Evolutionary conservation across 257 asterid genomes (phyloP).

Genomic region (Plantago elongata): DNA sequence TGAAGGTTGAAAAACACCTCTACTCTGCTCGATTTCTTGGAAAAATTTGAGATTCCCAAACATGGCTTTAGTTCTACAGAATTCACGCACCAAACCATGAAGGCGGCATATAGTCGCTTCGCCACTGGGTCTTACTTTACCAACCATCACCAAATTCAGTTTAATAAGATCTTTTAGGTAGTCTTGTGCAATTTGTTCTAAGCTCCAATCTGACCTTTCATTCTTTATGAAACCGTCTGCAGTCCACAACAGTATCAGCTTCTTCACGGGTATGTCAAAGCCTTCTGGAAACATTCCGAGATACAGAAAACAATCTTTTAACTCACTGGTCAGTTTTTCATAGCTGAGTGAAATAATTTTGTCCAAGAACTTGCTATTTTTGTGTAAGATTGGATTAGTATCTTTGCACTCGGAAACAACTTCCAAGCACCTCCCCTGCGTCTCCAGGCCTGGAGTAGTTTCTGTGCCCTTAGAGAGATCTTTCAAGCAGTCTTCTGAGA

Average conservation of each 20-base stretch:
- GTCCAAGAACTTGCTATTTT: neutral
- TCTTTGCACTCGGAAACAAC: no score
- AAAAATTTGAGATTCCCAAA: constrained; percentile 17
- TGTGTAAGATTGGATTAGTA: neutral
- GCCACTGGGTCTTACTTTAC: constrained; percentile 20
- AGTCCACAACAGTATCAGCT: constrained; percentile 22
- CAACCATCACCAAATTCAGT: constrained; percentile 25
- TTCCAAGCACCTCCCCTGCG: no score
- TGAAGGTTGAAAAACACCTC: neutral
- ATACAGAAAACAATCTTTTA: constrained; percentile 29
- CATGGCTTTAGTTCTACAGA: constrained; percentile 28
- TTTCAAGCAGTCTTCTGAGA: no score
- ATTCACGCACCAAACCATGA: constrained; percentile 26
- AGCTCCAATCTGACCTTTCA: neutral
- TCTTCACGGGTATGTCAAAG: constrained; percentile 18
- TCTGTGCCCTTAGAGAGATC: no score
- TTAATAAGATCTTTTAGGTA: constrained; percentile 20
- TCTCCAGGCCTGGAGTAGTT: no score
- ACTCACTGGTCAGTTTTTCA: constrained; percentile 21
- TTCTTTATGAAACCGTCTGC: constrained; percentile 28
- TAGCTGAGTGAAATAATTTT: constrained; percentile 20
- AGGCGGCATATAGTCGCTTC: constrained; percentile 28
- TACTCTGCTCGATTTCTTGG: constrained; percentile 21
- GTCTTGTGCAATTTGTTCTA: constrained; percentile 21
- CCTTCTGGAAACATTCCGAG: constrained; percentile 24